phyloP scores from a whole-genome alignment of 441 rosid genomes.

The Populus hybrid region DNA sequence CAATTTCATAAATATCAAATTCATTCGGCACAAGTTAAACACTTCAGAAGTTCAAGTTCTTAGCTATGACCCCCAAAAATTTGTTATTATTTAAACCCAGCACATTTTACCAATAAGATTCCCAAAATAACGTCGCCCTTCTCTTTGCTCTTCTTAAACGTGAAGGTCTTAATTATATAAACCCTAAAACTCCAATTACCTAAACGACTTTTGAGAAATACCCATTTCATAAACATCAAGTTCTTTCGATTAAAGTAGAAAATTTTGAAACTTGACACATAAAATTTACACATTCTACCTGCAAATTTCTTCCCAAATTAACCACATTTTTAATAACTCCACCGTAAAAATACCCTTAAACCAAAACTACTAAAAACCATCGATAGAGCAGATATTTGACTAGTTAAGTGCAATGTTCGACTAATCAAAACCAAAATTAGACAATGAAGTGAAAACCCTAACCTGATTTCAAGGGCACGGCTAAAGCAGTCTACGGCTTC shows the following conservation, averaged over 20 bases:
- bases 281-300: not conserved
- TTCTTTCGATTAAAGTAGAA: not conserved
- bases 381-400: not conserved
- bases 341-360: not conserved
- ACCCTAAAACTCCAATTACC: not conserved
- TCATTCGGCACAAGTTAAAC: not conserved
- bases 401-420: not conserved
- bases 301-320: not conserved
- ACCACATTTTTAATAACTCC: not conserved
- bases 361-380: not conserved
- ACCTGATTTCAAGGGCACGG: constrained; percentile 92
- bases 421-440: not conserved
- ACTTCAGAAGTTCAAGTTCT: not conserved
- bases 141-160: not conserved
- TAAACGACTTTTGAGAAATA: not conserved
- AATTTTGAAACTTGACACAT: not conserved
- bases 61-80: not conserved
- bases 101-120: not conserved
- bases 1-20: not conserved
- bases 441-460: constrained; percentile 12
- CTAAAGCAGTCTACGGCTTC: constrained; percentile 89
- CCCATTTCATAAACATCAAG: not conserved
- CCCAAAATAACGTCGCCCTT: not conserved
- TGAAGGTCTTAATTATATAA: not conserved
- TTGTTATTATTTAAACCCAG: not conserved